These are phyloP conservation scores for Zoysia pacifica DNA, from an alignment of 176 grass and related monocot genomes.

Conservation along the genomic window DNA sequence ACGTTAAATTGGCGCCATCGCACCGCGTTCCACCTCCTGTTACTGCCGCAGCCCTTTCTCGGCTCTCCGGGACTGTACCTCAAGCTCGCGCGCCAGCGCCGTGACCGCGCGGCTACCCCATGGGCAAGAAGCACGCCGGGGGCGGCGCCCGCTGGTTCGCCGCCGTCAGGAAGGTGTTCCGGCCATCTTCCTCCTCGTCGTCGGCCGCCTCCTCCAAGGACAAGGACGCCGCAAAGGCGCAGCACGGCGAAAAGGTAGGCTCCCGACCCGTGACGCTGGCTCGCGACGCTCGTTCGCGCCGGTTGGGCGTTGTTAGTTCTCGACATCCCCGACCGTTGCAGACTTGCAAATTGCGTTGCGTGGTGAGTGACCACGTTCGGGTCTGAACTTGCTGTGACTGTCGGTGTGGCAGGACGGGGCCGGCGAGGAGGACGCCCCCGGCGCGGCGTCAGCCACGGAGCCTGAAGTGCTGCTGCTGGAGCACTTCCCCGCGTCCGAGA, in stretches of 20 bases:
- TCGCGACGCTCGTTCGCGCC: no score
- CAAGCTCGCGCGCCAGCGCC: background rate
- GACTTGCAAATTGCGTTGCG: background rate
- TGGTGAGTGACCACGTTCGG: background rate
- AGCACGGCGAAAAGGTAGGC: slow-evolving; percentile 1
- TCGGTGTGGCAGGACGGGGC: background rate
- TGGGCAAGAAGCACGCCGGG: slow-evolving; percentile 71
- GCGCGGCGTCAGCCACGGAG: background rate
- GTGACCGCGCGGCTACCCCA: background rate
- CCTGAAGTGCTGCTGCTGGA: slow-evolving; percentile 70
- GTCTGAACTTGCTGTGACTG: background rate
- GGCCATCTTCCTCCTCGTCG: slow-evolving; percentile 43
- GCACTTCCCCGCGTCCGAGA: slow-evolving; percentile 63
- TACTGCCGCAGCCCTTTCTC: background rate
- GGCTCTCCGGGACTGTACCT: background rate
- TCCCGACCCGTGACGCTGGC: no score
- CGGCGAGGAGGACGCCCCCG: slow-evolving; percentile 22
- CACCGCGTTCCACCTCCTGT: background rate
- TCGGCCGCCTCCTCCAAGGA: slow-evolving; percentile 7
- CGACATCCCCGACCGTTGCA: background rate
- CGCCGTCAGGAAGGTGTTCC: slow-evolving; percentile 72
- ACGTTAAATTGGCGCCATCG: slow-evolving; percentile 36
- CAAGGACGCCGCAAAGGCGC: slow-evolving; percentile 26
- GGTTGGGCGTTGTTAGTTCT: background rate
- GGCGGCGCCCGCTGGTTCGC: slow-evolving; percentile 53